Evolutionary conservation across 106 monocot species (phyloP).

Genomic region (Platanthera zijinensis): DNA sequence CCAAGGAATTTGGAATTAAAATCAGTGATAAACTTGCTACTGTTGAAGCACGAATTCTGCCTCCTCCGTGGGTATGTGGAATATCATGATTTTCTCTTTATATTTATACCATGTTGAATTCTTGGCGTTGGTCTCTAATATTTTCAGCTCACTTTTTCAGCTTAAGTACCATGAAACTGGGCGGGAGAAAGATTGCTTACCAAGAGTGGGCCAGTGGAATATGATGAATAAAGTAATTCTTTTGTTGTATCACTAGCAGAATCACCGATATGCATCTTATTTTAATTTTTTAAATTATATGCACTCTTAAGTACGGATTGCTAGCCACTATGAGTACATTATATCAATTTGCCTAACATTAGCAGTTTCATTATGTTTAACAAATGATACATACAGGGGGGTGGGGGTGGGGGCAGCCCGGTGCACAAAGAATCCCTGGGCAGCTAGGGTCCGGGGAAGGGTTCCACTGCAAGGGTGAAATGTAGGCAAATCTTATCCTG

Average conservation of each 20-base stretch:
- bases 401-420: too few species aligned
- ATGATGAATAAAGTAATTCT: slow-evolving; percentile 54
- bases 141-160: slow-evolving; percentile 9
- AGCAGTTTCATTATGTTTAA: too few species aligned
- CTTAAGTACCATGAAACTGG: slow-evolving; percentile 62
- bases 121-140: neutral
- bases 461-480: too few species aligned
- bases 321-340: neutral
- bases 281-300: neutral
- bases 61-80: slow-evolving; percentile 47
- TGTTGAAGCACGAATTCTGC: slow-evolving; percentile 57
- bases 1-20: slow-evolving; percentile 54
- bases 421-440: too few species aligned
- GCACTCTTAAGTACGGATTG: neutral
- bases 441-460: too few species aligned
- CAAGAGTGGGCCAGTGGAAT: slow-evolving; percentile 64
- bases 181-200: slow-evolving; percentile 44
- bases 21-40: slow-evolving; percentile 44
- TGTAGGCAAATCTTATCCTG: too few species aligned
- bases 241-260: neutral
- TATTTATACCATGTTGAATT: neutral
- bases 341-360: neutral
- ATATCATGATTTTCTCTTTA: neutral
- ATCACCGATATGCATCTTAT: neutral
- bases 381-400: too few species aligned